A percentile compares a stretch with the other conserved stretches of the same genome.
phyloP scores from a whole-genome alignment of 345 rosid genomes.

The Psidium guajava region DNA sequence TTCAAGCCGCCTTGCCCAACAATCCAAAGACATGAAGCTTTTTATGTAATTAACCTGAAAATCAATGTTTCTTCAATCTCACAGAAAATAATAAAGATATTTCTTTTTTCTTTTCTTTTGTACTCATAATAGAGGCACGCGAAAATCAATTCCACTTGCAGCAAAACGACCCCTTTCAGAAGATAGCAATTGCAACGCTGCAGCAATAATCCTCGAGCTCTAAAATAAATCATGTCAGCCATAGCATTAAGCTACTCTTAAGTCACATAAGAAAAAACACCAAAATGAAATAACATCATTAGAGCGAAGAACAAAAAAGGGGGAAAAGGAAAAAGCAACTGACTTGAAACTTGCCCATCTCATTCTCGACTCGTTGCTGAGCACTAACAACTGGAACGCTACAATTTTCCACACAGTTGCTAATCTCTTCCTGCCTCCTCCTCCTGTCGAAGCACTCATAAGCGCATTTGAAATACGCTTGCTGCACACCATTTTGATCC shows the following conservation, averaged over 20 bases:
- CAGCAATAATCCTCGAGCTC: background rate
- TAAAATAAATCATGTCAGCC: background rate
- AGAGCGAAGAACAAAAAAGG: background rate
- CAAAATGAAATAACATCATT: background rate
- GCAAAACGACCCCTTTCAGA: background rate
- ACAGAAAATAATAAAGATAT: background rate
- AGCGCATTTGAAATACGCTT: slow-evolving; percentile 94
- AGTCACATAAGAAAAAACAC: background rate
- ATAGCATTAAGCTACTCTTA: background rate
- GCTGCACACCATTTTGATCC: slow-evolving; percentile 33
- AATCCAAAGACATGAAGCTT: background rate
- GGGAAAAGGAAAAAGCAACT: slow-evolving; percentile 3
- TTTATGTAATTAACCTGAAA: background rate
- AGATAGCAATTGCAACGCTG: background rate
- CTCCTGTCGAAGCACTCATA: slow-evolving; percentile 82
- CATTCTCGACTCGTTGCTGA: slow-evolving; percentile 72
- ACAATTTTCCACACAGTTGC: slow-evolving; percentile 69
- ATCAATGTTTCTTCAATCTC: background rate
- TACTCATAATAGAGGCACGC: background rate
- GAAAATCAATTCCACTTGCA: background rate
- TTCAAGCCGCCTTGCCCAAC: background rate
- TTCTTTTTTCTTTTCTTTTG: background rate
- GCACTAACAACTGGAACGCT: slow-evolving; percentile 66
- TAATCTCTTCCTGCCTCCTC: slow-evolving; percentile 65
- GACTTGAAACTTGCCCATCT: slow-evolving; percentile 88